A percentile compares a stretch with the other conserved stretches of the same genome.
These are phyloP conservation scores for Wallacemonas sp. DNA, from an alignment of 208 protist species.

Conservation along the genomic window DNA sequence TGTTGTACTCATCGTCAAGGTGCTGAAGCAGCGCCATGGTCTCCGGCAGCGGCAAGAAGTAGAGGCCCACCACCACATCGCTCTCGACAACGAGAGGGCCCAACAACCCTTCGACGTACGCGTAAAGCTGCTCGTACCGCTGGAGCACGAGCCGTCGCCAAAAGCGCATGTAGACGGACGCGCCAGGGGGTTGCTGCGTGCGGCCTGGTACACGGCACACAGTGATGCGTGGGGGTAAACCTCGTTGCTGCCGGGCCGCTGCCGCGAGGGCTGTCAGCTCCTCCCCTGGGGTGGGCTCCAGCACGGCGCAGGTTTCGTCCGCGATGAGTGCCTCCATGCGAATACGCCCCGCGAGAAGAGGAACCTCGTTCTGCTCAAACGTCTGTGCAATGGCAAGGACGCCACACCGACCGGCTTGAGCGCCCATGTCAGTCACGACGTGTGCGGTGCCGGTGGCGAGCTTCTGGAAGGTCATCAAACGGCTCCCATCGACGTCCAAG, in stretches of 20 bases:
- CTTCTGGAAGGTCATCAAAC: slow-evolving; percentile 49
- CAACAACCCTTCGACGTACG: slow-evolving; percentile 42
- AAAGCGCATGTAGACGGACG: slow-evolving; percentile 63
- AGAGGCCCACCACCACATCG: slow-evolving; percentile 64
- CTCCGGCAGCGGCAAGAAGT: slow-evolving; percentile 53
- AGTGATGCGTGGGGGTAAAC: slow-evolving; percentile 20
- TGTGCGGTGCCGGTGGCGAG: slow-evolving; percentile 40
- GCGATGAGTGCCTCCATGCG: slow-evolving; percentile 39
- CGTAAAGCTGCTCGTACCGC: slow-evolving; percentile 42
- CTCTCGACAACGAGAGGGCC: slow-evolving; percentile 67
- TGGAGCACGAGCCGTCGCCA: slow-evolving; percentile 56
- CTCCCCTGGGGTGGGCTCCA: slow-evolving; percentile 9
- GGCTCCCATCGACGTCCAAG: slow-evolving; percentile 54
- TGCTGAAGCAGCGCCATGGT: slow-evolving; percentile 24
- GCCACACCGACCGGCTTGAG: slow-evolving; percentile 38
- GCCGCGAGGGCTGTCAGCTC: slow-evolving; percentile 2
- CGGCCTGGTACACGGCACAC: slow-evolving; percentile 14
- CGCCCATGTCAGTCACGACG: slow-evolving; percentile 54
- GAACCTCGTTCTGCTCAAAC: slow-evolving; percentile 51
- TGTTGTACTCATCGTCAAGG: slow-evolving; percentile 24
- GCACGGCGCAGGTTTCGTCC: slow-evolving; percentile 45
- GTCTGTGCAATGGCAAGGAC: slow-evolving; percentile 56
- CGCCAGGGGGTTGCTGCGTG: slow-evolving; percentile 31
- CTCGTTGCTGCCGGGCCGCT: slow-evolving; percentile 5
- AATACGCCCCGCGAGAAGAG: slow-evolving; percentile 48